phyloP scores from a whole-genome alignment of 768 basidiomycete species.

The Russula sp. region DNA sequence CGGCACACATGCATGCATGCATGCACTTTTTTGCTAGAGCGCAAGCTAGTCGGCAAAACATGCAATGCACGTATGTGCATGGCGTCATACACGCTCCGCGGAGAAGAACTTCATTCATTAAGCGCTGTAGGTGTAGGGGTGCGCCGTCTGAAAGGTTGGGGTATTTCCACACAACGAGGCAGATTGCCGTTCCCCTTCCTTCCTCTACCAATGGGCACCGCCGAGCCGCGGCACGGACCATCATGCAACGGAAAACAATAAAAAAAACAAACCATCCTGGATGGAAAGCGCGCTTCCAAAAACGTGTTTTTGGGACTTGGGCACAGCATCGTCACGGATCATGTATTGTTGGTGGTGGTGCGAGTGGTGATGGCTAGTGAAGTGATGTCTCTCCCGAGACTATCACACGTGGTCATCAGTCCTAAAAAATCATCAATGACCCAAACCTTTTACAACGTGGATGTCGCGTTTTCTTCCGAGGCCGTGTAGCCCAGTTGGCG shows the following conservation, averaged over 20 bases:
- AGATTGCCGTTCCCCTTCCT: background rate
- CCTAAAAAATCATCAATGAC: background rate
- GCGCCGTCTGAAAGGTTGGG: background rate
- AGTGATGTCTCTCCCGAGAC: background rate
- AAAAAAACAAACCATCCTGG: background rate
- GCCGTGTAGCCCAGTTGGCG: background rate
- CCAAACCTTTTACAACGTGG: background rate
- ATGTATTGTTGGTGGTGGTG: too few species aligned
- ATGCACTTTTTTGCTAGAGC: too few species aligned
- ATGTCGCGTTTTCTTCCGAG: background rate
- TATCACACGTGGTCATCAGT: background rate
- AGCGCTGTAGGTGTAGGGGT: constrained; percentile 2
- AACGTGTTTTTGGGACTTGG: background rate
- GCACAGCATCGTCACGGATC: background rate
- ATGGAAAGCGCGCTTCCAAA: background rate
- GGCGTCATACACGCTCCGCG: background rate
- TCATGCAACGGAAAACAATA: background rate
- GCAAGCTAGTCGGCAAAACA: too few species aligned
- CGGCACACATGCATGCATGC: too few species aligned
- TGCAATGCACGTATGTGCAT: background rate
- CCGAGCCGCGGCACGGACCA: background rate
- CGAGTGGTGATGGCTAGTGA: too few species aligned
- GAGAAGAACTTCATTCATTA: background rate
- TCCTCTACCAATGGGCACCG: background rate
- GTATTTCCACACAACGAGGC: background rate